These are phyloP conservation scores for Arxiozyma heterogenica DNA, from an alignment of 1,139 yeast genomes.

Conservation along the genomic window DNA sequence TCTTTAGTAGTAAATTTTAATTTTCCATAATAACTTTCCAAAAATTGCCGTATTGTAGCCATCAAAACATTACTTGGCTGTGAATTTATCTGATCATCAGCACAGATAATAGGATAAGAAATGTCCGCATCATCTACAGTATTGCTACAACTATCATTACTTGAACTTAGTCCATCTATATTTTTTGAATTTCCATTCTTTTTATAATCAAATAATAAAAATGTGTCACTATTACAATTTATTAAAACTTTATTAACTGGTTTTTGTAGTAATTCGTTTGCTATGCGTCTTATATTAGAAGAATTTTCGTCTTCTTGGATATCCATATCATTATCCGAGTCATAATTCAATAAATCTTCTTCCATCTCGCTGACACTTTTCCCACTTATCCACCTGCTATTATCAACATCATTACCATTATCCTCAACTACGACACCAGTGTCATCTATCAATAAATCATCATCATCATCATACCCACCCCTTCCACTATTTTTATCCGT, in stretches of 20 bases:
- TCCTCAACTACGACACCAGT: constrained; percentile 13
- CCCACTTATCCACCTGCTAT: neutral
- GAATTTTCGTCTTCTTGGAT: constrained; percentile 3
- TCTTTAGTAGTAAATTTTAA: constrained; percentile 25
- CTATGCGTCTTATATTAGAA: constrained; percentile 13
- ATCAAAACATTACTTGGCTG: constrained; percentile 21
- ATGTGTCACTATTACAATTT: constrained; percentile 14
- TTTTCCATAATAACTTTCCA: constrained; percentile 21
- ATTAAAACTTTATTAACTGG: constrained; percentile 15
- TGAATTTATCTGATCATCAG: constrained; percentile 15
- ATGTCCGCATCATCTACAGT: neutral
- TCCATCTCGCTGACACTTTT: constrained; percentile 5
- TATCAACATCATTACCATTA: neutral
- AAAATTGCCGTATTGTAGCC: constrained; percentile 19
- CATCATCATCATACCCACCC: neutral
- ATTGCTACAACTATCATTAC: constrained; percentile 4
- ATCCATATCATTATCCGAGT: constrained; percentile 3
- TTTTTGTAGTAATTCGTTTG: constrained; percentile 12
- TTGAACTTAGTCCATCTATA: neutral
- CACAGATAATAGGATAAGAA: constrained; percentile 17
- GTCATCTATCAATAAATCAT: constrained; percentile 9
- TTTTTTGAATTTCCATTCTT: no score
- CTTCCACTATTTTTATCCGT: neutral
- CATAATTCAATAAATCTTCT: constrained; percentile 16
- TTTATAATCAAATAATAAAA: constrained; percentile 19